Percentiles rank a stretch among this genome's conserved stretches.
phyloP scores from a whole-genome alignment of 352 stramenopile genomes.

The Globisporangium viniferum region DNA sequence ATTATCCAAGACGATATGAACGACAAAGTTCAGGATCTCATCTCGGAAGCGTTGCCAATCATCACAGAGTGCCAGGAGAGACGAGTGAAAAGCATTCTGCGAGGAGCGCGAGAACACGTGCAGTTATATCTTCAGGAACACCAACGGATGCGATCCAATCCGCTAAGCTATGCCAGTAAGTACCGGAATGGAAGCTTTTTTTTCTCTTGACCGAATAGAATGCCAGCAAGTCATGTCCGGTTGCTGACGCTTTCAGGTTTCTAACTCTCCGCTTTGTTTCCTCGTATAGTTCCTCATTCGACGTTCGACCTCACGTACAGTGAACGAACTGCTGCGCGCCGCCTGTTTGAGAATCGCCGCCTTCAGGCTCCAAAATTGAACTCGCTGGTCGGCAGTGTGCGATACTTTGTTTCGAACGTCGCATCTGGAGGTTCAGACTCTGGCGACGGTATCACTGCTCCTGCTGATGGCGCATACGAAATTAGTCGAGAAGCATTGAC shows the following conservation, averaged over 20 bases:
- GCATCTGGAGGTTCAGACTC: neutral
- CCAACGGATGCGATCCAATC: conserved; percentile 2
- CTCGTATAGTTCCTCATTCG: conserved; percentile 7
- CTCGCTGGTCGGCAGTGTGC: conserved; percentile 35
- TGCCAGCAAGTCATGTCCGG: neutral
- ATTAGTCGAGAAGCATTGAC: conserved; percentile 2
- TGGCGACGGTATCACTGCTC: neutral
- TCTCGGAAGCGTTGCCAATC: conserved; percentile 11
- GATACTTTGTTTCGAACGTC: conserved; percentile 31
- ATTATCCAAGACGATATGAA: conserved; percentile 15
- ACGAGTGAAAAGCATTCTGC: conserved; percentile 18
- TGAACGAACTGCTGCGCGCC: conserved; percentile 31
- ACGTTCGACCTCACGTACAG: conserved; percentile 17
- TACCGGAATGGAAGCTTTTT: neutral
- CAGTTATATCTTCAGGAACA: conserved; percentile 11
- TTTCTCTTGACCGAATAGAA: neutral
- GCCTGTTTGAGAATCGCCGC: conserved; percentile 20
- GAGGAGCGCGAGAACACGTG: conserved; percentile 14
- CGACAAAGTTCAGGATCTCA: conserved; percentile 13
- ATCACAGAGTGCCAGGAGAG: conserved; percentile 12
- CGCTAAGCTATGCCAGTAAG: conserved; percentile 13
- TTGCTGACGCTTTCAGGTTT: neutral
- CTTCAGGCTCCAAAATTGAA: conserved; percentile 21
- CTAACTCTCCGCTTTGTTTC: neutral
- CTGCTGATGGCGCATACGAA: neutral